Percentiles rank a stretch among this genome's conserved stretches.
Conservation (phyloP, 2,329 filamentous ascomycete genomes). For the Hymenotorrendiella dingleyae region DNA sequence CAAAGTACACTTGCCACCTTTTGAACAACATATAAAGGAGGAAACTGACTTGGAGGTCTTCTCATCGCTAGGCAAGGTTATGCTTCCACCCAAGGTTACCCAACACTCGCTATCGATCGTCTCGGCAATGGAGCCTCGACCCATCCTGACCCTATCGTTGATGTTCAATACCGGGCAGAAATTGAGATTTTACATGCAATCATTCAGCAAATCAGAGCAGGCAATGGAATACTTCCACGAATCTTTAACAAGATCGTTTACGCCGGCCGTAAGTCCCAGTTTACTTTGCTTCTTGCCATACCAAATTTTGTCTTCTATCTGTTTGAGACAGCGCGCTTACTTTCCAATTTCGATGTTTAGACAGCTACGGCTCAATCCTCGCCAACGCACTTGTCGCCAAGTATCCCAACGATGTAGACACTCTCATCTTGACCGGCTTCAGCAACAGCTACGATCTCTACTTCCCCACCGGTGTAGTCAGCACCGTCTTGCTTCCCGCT, state of each 20-base stretch:
- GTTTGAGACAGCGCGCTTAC: background rate
- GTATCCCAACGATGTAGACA: conserved; percentile 25
- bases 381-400: conserved; percentile 19
- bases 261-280: too few species aligned
- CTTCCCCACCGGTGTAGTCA: background rate
- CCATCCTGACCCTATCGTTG: conserved; percentile 21
- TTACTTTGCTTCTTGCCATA: background rate
- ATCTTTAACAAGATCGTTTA: conserved; percentile 22
- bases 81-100: conserved; percentile 21
- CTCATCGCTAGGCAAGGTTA: conserved; percentile 19
- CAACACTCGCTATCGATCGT: conserved; percentile 26
- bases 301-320: too few species aligned
- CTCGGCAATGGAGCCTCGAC: conserved; percentile 22
- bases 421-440: conserved; percentile 26
- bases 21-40: too few species aligned
- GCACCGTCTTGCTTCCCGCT: conserved; percentile 1
- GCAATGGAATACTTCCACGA: conserved; percentile 9
- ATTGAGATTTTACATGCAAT: conserved; percentile 24
- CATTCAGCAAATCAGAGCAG: conserved; percentile 13
- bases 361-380: conserved; percentile 23
- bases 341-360: conserved; percentile 8
- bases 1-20: too few species aligned
- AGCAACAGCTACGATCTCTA: conserved; percentile 1
- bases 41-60: too few species aligned
- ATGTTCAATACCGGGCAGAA: conserved; percentile 22